Percentiles rank a stretch among this genome's conserved stretches.
These are phyloP conservation scores for Sporopachydermia lactativora DNA, from an alignment of 805 yeast genomes.

Conservation along the genomic window DNA sequence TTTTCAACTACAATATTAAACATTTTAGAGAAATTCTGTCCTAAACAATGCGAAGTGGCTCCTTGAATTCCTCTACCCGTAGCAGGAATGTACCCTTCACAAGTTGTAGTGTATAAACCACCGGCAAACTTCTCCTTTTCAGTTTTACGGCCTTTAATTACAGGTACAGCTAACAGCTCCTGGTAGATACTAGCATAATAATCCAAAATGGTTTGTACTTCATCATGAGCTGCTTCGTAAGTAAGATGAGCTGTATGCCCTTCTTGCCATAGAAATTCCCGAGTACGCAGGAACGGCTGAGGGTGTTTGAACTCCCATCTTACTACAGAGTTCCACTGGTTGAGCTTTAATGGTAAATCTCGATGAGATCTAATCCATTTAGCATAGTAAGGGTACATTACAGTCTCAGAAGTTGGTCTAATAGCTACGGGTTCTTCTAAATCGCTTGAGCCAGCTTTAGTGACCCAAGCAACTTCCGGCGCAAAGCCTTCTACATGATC, in stretches of 20 bases:
- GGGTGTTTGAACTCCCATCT: constrained; percentile 99
- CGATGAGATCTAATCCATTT: constrained; percentile 98
- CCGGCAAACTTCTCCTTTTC: constrained; percentile 99
- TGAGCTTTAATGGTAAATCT: constrained; percentile 88
- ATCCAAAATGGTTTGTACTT: constrained; percentile 77
- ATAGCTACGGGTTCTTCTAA: constrained; percentile 97
- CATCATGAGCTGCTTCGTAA: constrained; percentile 62
- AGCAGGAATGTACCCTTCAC: constrained; percentile 93
- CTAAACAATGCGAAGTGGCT: constrained; percentile 95
- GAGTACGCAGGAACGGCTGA: constrained; percentile 95
- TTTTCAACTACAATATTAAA: constrained; percentile 90
- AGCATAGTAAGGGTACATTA: constrained; percentile 98
- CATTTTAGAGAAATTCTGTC: constrained; percentile 98
- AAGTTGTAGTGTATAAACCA: constrained; percentile 88
- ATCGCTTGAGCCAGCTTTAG: constrained; percentile 87
- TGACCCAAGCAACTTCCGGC: constrained; percentile 99
- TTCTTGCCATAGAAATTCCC: constrained; percentile 99
- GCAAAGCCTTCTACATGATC: constrained; percentile 99
- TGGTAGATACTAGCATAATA: constrained; percentile 75
- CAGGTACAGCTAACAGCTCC: constrained; percentile 95
- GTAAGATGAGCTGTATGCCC: constrained; percentile 98
- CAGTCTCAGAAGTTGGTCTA: constrained; percentile 98
- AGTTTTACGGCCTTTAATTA: constrained; percentile 86
- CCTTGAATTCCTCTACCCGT: constrained; percentile 99
- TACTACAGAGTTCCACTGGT: constrained; percentile 99